Conservation (phyloP, 805 yeast genomes). For the Teunomyces lycoperdinae region DNA sequence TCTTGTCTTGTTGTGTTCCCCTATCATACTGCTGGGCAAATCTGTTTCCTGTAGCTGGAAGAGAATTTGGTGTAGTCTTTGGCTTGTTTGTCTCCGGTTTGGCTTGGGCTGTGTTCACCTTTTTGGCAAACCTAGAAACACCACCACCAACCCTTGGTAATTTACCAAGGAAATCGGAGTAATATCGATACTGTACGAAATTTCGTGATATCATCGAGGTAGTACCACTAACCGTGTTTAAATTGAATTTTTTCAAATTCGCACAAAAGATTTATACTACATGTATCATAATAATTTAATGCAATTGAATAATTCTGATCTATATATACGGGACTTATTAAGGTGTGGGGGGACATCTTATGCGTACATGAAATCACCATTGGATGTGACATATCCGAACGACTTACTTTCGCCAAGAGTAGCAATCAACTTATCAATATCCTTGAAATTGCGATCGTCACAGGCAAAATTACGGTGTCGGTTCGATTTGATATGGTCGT, state of each 20-base stretch:
- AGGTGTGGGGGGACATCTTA: not conserved
- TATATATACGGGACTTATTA: not conserved
- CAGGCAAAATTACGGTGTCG: conserved; percentile 79
- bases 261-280: not conserved
- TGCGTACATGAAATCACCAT: conserved; percentile 34
- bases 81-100: not conserved
- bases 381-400: conserved; percentile 41
- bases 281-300: not conserved
- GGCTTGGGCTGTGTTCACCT: not conserved
- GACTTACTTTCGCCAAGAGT: conserved; percentile 43
- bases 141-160: conserved; percentile 27
- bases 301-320: conserved; percentile 2
- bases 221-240: not conserved
- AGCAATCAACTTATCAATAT: conserved; percentile 70
- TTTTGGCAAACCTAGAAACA: conserved; percentile 14
- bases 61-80: not conserved
- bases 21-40: conserved; percentile 29
- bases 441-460: conserved; percentile 65
- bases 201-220: not conserved
- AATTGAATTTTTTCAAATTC: not conserved
- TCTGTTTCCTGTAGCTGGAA: conserved; percentile 24
- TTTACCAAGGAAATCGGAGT: conserved; percentile 20
- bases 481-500: conserved; percentile 65
- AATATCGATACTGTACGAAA: conserved; percentile 6
- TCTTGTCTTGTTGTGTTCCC: not conserved